phyloP scores from a whole-genome alignment of 148 eudicot species.

The Chenopodium formosanum region DNA sequence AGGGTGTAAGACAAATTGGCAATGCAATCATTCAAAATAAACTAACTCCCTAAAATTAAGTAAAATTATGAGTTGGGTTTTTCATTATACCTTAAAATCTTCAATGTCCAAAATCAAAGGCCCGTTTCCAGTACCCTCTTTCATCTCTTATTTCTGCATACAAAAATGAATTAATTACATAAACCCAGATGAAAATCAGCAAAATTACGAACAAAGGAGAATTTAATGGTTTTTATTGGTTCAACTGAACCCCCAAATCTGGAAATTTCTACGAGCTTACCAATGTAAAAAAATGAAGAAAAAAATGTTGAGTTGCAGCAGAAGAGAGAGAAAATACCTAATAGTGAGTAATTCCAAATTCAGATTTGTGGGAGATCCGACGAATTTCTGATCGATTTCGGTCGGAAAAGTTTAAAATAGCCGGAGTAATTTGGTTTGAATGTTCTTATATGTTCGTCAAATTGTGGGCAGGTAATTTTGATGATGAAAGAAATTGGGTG shows the following conservation, averaged over 20 bases:
- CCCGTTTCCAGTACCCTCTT: conserved; percentile 33
- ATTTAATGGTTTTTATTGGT: not conserved
- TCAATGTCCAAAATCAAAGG: conserved; percentile 76
- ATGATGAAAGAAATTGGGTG: not conserved
- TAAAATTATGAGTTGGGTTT: not conserved
- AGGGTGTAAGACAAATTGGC: not conserved
- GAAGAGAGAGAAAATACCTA: not conserved
- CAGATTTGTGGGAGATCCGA: not conserved
- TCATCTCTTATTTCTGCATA: conserved; percentile 17
- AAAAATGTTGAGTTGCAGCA: not conserved
- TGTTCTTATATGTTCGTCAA: not conserved
- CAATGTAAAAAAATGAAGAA: not conserved
- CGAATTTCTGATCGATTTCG: not conserved
- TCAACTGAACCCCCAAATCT: not conserved
- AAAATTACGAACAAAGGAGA: not conserved
- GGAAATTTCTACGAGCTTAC: not conserved
- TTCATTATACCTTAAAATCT: conserved; percentile 76
- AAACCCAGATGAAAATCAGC: not conserved
- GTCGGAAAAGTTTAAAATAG: not conserved
- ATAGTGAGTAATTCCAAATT: not conserved
- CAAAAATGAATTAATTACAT: not conserved
- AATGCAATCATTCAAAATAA: conserved; percentile 1
- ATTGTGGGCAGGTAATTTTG: not conserved
- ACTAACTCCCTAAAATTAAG: not conserved
- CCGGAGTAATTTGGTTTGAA: not conserved